phyloP scores from a whole-genome alignment of 2,329 filamentous ascomycete species.

The Alternaria solani region DNA sequence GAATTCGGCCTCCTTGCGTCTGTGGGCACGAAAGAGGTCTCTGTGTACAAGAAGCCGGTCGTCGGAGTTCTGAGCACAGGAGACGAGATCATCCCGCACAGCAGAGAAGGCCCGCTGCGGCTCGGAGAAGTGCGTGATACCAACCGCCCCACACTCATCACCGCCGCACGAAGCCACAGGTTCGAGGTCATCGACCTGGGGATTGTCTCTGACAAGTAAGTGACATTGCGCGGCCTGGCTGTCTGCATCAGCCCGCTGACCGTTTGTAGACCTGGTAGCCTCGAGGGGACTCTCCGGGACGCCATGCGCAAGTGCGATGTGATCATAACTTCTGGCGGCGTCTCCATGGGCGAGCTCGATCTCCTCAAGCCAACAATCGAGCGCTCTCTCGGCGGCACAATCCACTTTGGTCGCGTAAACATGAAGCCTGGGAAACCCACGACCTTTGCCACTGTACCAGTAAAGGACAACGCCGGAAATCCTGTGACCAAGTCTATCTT shows the following conservation, averaged over 20 bases:
- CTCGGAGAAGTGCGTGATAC: slow-evolving; percentile 92
- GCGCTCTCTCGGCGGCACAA: slow-evolving; percentile 84
- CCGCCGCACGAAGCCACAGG: slow-evolving; percentile 75
- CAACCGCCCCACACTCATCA: slow-evolving; percentile 86
- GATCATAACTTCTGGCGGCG: slow-evolving; percentile 90
- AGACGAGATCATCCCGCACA: slow-evolving; percentile 87
- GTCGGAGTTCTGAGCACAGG: slow-evolving; percentile 92
- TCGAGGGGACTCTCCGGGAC: slow-evolving; percentile 79
- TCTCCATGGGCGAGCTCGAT: slow-evolving; percentile 97
- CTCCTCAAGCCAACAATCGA: slow-evolving; percentile 96
- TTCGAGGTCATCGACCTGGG: slow-evolving; percentile 85
- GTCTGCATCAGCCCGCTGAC: background rate
- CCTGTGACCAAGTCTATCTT: slow-evolving; percentile 78
- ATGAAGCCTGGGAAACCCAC: slow-evolving; percentile 99
- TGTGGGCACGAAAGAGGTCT: slow-evolving; percentile 76
- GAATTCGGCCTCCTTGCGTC: slow-evolving; percentile 91
- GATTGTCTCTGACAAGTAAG: slow-evolving; percentile 76
- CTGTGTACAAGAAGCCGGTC: slow-evolving; percentile 76
- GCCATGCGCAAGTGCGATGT: slow-evolving; percentile 79
- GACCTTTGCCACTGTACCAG: slow-evolving; percentile 88
- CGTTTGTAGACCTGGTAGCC: slow-evolving; percentile 64
- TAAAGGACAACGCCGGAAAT: slow-evolving; percentile 62
- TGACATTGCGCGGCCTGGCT: background rate
- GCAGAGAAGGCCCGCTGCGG: slow-evolving; percentile 67
- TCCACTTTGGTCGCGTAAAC: slow-evolving; percentile 93